Base-by-base conservation (phyloP, 495 filamentous ascomycete species). In the Glarea lozoyensis region DNA sequence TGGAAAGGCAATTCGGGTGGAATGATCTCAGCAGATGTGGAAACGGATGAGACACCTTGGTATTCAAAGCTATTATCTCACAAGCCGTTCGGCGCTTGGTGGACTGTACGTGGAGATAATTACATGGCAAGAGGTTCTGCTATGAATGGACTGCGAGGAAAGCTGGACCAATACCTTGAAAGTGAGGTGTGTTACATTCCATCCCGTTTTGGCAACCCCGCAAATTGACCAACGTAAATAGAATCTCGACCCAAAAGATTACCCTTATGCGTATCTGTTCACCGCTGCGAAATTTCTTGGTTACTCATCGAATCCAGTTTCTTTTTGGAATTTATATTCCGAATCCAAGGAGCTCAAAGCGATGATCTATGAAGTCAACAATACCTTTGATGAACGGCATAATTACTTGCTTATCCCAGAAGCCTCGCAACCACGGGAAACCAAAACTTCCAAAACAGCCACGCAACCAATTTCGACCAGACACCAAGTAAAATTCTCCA, bases 271-370 rank as follows among this genome's bases (percentile, higher is more conserved):
- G 7, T 89, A 87, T 57, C 60, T 88, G 29, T 61, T 83, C 21
- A 81, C 81, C 11, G 78, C 82, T 4, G 76, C 85, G 10, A 67
- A 69, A 19, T 82, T 86, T 45, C 58, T 84, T 3, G 78, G 80
- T 12, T 84, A 83, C 55, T 74, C 74, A 12, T 85, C 84, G 59
- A 87, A 84, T 50, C 83, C 82, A 0, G 80, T 86, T 11, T 86
- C 79, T 7, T 84, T 87, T 59, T 90, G 84, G 79, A 87, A 88
- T 48, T 66, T 90, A 6, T 89, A 90, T 54, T 70, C 70, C 16
- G 47, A 62, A 4, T 52, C 72, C 3, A 66, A 70, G 38, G 60
- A 69, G n/a, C 67, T 90, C 21, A 68, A 70, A 31, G 75, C 76
- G 19, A 72, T 87, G 58, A 72, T 90, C 25, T 49, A 86, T 12